Evolutionary conservation across 2,329 filamentous ascomycete genomes (phyloP).

Genomic region (Penicillium sp.): DNA sequence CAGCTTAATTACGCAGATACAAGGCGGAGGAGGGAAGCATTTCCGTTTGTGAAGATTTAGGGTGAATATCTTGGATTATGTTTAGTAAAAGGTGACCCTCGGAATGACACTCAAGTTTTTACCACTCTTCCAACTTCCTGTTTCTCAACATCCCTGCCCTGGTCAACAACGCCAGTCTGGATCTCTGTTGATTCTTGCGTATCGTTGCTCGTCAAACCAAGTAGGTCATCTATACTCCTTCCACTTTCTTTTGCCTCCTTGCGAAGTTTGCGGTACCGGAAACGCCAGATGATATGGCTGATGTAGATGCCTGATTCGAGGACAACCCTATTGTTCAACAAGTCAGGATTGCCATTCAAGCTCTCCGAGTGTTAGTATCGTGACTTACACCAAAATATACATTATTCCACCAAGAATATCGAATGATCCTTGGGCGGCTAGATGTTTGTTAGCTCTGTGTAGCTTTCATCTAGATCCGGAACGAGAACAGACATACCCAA

Average conservation of each 20-base stretch:
- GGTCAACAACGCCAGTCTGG: slow-evolving; percentile 12
- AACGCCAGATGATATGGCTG: slow-evolving; percentile 65
- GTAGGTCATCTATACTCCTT: slow-evolving; percentile 63
- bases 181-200: slow-evolving; percentile 13
- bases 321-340: slow-evolving; percentile 50
- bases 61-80: too few species aligned
- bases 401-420: slow-evolving; percentile 66
- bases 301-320: slow-evolving; percentile 67
- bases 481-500: slow-evolving; percentile 54
- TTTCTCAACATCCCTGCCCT: slow-evolving; percentile 6
- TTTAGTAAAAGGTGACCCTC: background rate
- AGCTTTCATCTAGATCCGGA: background rate
- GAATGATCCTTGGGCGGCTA: slow-evolving; percentile 66
- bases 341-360: background rate
- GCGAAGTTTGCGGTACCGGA: slow-evolving; percentile 60
- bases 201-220: slow-evolving; percentile 25
- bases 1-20: background rate
- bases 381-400: slow-evolving; percentile 64
- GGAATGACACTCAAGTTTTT: background rate
- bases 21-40: background rate
- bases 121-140: background rate
- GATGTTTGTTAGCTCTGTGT: slow-evolving; percentile 24
- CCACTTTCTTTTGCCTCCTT: slow-evolving; percentile 59
- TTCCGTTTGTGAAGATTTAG: background rate
- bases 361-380: background rate